Conservation (phyloP, 495 filamentous ascomycete genomes). For the Cercophora samala region DNA sequence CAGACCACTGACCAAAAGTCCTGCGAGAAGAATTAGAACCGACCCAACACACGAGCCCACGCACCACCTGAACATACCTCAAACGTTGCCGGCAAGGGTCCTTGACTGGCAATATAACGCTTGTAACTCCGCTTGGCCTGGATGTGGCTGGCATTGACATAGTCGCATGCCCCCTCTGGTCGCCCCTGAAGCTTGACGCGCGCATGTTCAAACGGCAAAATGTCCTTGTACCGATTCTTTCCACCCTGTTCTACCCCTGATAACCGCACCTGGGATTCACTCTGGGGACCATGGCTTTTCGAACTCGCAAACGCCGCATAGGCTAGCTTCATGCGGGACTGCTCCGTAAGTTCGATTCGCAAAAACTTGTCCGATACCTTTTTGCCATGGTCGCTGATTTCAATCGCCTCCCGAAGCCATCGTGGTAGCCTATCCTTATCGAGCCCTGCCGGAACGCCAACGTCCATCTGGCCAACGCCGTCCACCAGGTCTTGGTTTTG, state of each 20-base stretch:
- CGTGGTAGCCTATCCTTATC: conserved; percentile 58
- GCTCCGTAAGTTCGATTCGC: conserved; percentile 76
- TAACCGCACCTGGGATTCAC: conserved; percentile 47
- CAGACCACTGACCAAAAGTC: conserved; percentile 98
- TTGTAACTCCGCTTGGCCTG: conserved; percentile 75
- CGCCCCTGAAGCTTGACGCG: conserved; percentile 74
- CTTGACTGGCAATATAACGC: conserved; percentile 93
- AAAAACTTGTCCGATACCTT: conserved; percentile 79
- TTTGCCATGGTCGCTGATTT: conserved; percentile 68
- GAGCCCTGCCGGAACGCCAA: conserved; percentile 64
- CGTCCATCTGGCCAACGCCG: conserved; percentile 84
- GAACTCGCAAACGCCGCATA: conserved; percentile 56
- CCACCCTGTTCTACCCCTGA: conserved; percentile 91
- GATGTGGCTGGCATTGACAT: conserved; percentile 91
- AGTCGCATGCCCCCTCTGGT: conserved; percentile 75
- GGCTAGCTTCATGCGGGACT: conserved; percentile 87
- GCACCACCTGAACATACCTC: conserved; percentile 53
- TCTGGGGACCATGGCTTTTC: conserved; percentile 2
- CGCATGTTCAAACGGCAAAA: conserved; percentile 93
- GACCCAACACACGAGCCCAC: neutral
- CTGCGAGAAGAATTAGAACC: conserved; percentile 54
- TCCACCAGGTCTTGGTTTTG: conserved; percentile 96
- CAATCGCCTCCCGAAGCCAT: conserved; percentile 72
- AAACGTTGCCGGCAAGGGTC: conserved; percentile 88
- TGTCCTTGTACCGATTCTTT: conserved; percentile 97